phyloP scores from a whole-genome alignment of 1,284 basidiomycete genomes.

The Anthracocystis walkeri region DNA sequence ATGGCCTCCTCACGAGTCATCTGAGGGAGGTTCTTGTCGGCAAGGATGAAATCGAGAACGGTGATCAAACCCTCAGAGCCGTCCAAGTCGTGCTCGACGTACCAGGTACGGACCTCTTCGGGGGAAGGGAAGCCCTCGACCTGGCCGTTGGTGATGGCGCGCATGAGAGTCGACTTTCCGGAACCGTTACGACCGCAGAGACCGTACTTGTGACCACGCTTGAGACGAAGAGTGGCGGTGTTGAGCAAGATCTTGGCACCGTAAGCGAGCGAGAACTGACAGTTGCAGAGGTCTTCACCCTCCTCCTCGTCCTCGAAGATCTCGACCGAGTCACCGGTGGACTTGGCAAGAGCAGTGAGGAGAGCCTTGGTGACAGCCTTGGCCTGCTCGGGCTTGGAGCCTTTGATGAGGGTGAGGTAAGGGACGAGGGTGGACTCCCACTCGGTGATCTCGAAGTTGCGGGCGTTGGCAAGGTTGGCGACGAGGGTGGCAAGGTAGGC shows the following conservation, averaged over 20 bases:
- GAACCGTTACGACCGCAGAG: conserved; percentile 70
- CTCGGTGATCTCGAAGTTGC: conserved; percentile 69
- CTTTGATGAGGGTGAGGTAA: conserved; percentile 67
- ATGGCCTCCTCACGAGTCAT: conserved; percentile 61
- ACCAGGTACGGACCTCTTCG: conserved; percentile 69
- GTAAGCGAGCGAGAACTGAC: conserved; percentile 70
- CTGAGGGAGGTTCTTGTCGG: conserved; percentile 64
- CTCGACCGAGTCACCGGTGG: conserved; percentile 68
- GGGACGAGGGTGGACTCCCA: conserved; percentile 66
- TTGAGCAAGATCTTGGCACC: conserved; percentile 70
- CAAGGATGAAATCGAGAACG: conserved; percentile 67
- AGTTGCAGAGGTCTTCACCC: conserved; percentile 70
- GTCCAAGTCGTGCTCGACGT: conserved; percentile 70
- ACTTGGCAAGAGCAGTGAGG: conserved; percentile 64
- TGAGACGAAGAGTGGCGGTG: conserved; percentile 69
- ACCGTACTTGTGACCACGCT: conserved; percentile 70
- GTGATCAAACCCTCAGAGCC: conserved; percentile 69
- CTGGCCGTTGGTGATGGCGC: conserved; percentile 70
- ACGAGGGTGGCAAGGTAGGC: conserved; percentile 65
- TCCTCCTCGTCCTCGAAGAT: conserved; percentile 70
- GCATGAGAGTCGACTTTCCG: conserved; percentile 70
- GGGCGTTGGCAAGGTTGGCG: conserved; percentile 68
- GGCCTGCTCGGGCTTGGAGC: conserved; percentile 60
- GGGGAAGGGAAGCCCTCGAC: conserved; percentile 70
- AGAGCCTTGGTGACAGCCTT: conserved; percentile 55